Evolutionary conservation across 2,329 filamentous ascomycete genomes (phyloP).

Genomic region (Apiospora kogelbergensis): DNA sequence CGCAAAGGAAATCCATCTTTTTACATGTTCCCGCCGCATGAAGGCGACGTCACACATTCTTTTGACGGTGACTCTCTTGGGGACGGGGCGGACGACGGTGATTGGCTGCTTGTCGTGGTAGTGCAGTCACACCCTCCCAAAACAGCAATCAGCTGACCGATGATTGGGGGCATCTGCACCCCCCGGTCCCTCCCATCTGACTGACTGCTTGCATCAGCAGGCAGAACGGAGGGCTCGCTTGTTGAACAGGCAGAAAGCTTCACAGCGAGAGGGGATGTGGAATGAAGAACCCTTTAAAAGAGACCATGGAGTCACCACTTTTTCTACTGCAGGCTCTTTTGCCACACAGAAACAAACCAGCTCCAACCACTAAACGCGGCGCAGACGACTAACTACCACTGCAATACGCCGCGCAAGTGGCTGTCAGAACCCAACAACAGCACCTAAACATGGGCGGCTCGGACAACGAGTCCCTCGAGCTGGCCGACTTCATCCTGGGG

Average conservation of each 20-base stretch:
- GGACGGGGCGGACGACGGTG: neutral
- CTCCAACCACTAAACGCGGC: neutral
- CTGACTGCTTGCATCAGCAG: slow-evolving; percentile 5
- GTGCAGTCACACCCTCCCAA: neutral
- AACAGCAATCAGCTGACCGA: neutral
- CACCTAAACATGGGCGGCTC: neutral
- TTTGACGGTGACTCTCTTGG: neutral
- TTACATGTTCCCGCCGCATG: neutral
- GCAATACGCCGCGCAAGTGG: neutral
- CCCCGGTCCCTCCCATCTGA: neutral
- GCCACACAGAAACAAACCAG: neutral
- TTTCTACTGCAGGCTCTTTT: neutral
- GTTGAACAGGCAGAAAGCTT: neutral
- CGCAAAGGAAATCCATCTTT: too few relatives aligned
- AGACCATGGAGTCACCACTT: neutral
- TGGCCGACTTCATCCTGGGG: slow-evolving; percentile 16
- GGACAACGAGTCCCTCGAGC: slow-evolving; percentile 9
- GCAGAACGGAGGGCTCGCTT: neutral
- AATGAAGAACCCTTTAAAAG: neutral
- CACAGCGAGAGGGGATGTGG: neutral
- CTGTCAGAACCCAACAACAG: neutral
- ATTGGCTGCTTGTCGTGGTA: neutral
- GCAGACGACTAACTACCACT: neutral
- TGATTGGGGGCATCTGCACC: neutral
- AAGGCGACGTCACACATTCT: neutral